Evolutionary conservation across 768 basidiomycete genomes (phyloP), one percentile per base, ranked within the genome.

Genomic region (Epithele typhae): DNA sequence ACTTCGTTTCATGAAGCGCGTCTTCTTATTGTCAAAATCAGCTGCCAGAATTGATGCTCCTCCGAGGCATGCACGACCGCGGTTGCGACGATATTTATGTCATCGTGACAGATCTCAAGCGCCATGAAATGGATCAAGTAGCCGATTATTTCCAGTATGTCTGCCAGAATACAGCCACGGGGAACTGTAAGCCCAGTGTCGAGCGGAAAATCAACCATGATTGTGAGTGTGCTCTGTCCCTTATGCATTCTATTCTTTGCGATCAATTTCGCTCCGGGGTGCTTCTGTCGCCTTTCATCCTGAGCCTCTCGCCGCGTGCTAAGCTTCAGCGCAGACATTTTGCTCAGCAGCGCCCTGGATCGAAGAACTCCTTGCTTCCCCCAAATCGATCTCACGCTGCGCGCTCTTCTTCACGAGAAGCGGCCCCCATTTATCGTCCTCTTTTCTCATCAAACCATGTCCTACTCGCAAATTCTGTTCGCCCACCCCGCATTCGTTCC

Each of bases 381-480:
- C 5, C 86, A 88, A 64, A 84, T 88, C 65, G 86, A 88, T 65
- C 76, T 88, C 49, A 79, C 81, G 27, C 72, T 88, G 43, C 83
- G 86, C 32, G 84, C 85, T 11, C 81, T 88, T 55, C 71, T 88
- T 3, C 74, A 81, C 67, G 85, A 88, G 64, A 87, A 87, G 59
- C 76, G 73, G 40, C 86, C 86, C 4, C 85, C 81, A 30, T 88
- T 88, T 63, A 70, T 88, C 56, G 75, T 88, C 37, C 73, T 88
- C 52, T 87, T 88, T 64, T 88, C 85, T 22, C 84, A 84, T 59
- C 84, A 87, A 60, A 82, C 83, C 23, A 84, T 83, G 9, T 87
- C 86, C 14, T 88, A 86, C 55, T 87, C 86, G 25, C 85, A 87
- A 65, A 86, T 88, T 51, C 76, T 88, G 62, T 88, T 88, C 72